Evolutionary conservation across 208 protist genomes (phyloP).

Genomic region (Acanthamoeba sp.): DNA sequence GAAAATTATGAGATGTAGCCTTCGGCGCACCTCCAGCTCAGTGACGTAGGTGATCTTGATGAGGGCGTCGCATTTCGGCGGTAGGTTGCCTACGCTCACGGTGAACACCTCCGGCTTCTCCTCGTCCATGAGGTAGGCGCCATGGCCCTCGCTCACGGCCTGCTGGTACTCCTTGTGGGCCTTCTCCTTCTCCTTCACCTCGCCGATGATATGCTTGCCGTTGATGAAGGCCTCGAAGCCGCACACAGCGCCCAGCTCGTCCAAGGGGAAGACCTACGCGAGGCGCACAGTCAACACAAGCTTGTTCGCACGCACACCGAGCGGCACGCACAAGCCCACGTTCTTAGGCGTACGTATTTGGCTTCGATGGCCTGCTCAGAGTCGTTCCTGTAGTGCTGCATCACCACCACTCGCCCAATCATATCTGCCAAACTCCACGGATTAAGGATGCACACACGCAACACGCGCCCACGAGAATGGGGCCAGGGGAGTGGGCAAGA

Average conservation of each 20-base stretch:
- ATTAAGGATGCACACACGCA: too few species aligned
- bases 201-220: slow-evolving; percentile 85
- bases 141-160: slow-evolving; percentile 80
- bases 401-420: slow-evolving; percentile 76
- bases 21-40: slow-evolving; percentile 17
- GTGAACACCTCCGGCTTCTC: slow-evolving; percentile 85
- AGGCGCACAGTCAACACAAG: not conserved
- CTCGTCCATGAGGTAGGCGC: slow-evolving; percentile 85
- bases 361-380: slow-evolving; percentile 74
- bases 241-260: slow-evolving; percentile 88
- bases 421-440: slow-evolving; percentile 81
- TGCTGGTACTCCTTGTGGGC: slow-evolving; percentile 81
- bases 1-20: too few species aligned
- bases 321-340: too few species aligned
- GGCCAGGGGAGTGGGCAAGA: not conserved
- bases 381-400: slow-evolving; percentile 82
- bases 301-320: too few species aligned
- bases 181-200: slow-evolving; percentile 87
- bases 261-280: slow-evolving; percentile 83
- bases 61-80: slow-evolving; percentile 68
- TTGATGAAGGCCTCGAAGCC: slow-evolving; percentile 88
- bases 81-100: slow-evolving; percentile 83
- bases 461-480: slow-evolving; percentile 9
- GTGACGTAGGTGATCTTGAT: slow-evolving; percentile 84
- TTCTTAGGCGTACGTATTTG: slow-evolving; percentile 80